phyloP scores from a whole-genome alignment of 2,329 filamentous ascomycete species.

The Paracoccidioides lutzii region DNA sequence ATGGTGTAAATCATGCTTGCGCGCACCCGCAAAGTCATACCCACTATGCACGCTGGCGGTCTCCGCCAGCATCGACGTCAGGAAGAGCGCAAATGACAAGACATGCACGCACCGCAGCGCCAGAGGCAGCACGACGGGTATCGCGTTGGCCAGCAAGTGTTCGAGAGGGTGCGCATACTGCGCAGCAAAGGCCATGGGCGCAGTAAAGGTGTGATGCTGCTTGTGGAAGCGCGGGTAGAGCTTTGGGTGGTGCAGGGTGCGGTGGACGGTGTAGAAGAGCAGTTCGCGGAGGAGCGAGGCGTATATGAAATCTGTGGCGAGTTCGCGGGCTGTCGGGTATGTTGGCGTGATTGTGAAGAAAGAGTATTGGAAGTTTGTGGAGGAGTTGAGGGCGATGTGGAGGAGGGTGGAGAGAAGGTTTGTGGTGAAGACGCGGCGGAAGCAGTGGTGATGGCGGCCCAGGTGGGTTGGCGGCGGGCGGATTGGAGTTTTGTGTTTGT shows the following conservation, averaged over 20 bases:
- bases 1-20: conserved; percentile 45
- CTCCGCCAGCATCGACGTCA: conserved; percentile 38
- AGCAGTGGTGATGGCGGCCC: conserved; percentile 9
- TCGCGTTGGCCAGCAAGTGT: conserved; percentile 41
- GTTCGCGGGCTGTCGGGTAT: conserved; percentile 26
- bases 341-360: conserved; percentile 28
- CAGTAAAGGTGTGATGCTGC: conserved; percentile 43
- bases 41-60: conserved; percentile 45
- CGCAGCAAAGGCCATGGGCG: conserved; percentile 42
- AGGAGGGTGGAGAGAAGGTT: conserved; percentile 34
- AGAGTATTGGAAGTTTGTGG: conserved; percentile 14
- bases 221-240: conserved; percentile 44
- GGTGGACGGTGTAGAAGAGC: conserved; percentile 45
- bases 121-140: conserved; percentile 41
- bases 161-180: conserved; percentile 48
- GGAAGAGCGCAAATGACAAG: conserved; percentile 41
- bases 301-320: conserved; percentile 32
- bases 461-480: conserved; percentile 9
- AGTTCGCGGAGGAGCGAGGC: conserved; percentile 28
- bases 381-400: conserved; percentile 12
- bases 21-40: conserved; percentile 42
- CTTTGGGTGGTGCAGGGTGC: conserved; percentile 37
- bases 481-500: conserved; percentile 12
- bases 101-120: conserved; percentile 37
- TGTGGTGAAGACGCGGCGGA: conserved; percentile 28